Percentiles rank a stretch among this genome's conserved stretches.
phyloP scores from a whole-genome alignment of 2,329 filamentous ascomycete species.

The Cercospora zeae-maydis region DNA sequence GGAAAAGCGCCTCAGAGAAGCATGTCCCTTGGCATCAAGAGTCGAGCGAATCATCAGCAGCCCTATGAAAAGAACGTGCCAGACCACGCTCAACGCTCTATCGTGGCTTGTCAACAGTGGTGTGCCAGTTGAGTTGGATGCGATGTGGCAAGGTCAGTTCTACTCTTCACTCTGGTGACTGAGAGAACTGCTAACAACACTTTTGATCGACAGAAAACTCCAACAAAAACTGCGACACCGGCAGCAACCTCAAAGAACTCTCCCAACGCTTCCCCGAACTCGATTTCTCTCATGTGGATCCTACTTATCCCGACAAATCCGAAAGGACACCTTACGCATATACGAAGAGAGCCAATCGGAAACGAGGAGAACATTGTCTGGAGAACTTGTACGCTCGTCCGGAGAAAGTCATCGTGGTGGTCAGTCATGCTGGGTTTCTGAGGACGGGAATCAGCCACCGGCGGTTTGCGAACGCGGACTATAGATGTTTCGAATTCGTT shows the following conservation, averaged over 20 bases:
- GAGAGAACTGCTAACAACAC: neutral
- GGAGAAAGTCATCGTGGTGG: constrained; percentile 62
- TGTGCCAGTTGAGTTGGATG: constrained; percentile 55
- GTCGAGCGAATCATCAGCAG: constrained; percentile 59
- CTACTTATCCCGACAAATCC: constrained; percentile 61
- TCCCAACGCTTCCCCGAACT: constrained; percentile 52
- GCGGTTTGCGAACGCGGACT: constrained; percentile 25
- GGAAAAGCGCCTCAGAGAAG: constrained; percentile 38
- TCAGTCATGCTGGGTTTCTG: constrained; percentile 36
- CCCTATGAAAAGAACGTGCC: constrained; percentile 62
- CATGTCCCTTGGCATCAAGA: constrained; percentile 40
- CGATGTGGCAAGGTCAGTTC: constrained; percentile 56
- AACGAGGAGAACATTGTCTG: constrained; percentile 53
- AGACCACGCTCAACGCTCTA: constrained; percentile 59
- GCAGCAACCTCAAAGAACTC: constrained; percentile 48
- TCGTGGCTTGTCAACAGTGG: constrained; percentile 57
- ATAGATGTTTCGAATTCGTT: constrained; percentile 20
- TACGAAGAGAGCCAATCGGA: constrained; percentile 52
- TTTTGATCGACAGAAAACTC: constrained; percentile 38
- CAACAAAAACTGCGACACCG: constrained; percentile 59
- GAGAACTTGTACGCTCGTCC: constrained; percentile 50
- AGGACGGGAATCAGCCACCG: constrained; percentile 18
- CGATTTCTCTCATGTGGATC: constrained; percentile 57
- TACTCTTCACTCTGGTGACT: constrained; percentile 46
- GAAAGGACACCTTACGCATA: constrained; percentile 51